Evolutionary conservation across 2,329 filamentous ascomycete genomes (phyloP).

Genomic region (Keithomyces neogunnii): DNA sequence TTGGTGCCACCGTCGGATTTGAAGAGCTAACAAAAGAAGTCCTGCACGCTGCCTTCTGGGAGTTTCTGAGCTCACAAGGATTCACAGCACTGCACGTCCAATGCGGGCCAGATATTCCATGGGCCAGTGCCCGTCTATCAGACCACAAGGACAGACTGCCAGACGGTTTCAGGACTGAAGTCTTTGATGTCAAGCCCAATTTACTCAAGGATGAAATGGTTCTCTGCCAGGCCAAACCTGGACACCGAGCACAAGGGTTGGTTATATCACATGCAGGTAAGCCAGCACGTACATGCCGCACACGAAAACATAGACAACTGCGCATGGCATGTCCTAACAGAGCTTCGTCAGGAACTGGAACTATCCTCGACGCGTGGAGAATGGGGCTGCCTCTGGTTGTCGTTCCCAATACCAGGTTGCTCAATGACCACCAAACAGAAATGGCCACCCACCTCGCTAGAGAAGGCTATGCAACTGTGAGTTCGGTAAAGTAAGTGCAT

Average conservation of each 20-base stretch:
- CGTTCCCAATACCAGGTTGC: constrained; percentile 72
- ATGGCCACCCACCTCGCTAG: constrained; percentile 68
- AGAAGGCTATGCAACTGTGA: constrained; percentile 70
- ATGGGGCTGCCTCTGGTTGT: constrained; percentile 72
- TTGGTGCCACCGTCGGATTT: constrained; percentile 88
- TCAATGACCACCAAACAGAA: constrained; percentile 88
- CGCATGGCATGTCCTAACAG: background rate
- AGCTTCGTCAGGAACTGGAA: constrained; percentile 65
- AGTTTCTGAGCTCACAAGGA: constrained; percentile 44
- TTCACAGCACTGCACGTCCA: constrained; percentile 74
- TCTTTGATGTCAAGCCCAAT: constrained; percentile 25
- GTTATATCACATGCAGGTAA: constrained; percentile 86
- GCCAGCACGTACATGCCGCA: constrained; percentile 11
- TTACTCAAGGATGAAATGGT: constrained; percentile 41
- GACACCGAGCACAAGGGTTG: constrained; percentile 51
- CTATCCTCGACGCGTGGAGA: constrained; percentile 75
- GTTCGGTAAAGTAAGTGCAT: constrained; percentile 48
- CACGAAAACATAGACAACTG: background rate
- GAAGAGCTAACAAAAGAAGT: constrained; percentile 58
- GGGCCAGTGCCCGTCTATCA: constrained; percentile 18
- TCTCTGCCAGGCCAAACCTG: constrained; percentile 37
- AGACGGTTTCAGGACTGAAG: constrained; percentile 15
- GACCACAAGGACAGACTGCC: constrained; percentile 16
- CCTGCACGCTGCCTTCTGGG: constrained; percentile 54
- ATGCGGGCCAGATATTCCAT: constrained; percentile 59